Percentiles rank a stretch among this genome's conserved stretches.
These are phyloP conservation scores for Alternaria rosae DNA, from an alignment of 2,329 filamentous ascomycete species.

Conservation along the genomic window DNA sequence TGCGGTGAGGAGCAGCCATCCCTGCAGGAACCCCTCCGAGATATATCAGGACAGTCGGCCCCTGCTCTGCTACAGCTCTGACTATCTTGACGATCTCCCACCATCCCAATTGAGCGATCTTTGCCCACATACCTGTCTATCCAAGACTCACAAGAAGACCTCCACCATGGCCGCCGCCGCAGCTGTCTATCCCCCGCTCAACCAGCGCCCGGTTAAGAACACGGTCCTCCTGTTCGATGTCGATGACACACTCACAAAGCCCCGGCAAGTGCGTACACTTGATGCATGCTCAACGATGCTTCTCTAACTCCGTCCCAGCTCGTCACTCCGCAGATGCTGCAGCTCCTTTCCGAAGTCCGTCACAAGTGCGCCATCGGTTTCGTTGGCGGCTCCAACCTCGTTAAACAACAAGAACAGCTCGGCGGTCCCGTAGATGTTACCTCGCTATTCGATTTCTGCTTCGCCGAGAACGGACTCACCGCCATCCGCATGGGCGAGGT, in stretches of 20 bases:
- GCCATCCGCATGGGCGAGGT: slow-evolving; percentile 83
- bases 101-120: not conserved
- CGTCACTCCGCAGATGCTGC: slow-evolving; percentile 82
- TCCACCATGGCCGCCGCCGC: slow-evolving; percentile 51
- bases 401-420: slow-evolving; percentile 96
- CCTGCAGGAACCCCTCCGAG: slow-evolving; percentile 32
- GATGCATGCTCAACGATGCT: not conserved
- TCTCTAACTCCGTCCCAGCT: slow-evolving; percentile 54
- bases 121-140: not conserved
- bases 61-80: slow-evolving; percentile 14
- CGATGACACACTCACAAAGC: slow-evolving; percentile 86
- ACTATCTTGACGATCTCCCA: not conserved
- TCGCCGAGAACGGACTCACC: slow-evolving; percentile 94
- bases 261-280: slow-evolving; percentile 68
- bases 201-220: slow-evolving; percentile 86
- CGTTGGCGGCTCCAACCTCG: slow-evolving; percentile 90
- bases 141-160: not conserved
- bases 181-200: slow-evolving; percentile 73
- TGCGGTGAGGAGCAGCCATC: slow-evolving; percentile 32
- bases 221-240: slow-evolving; percentile 97
- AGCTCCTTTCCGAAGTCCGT: slow-evolving; percentile 79
- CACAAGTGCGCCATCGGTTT: slow-evolving; percentile 89
- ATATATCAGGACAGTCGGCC: slow-evolving; percentile 12
- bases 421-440: slow-evolving; percentile 74
- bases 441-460: slow-evolving; percentile 95